Base-by-base conservation (phyloP, 257 asterid species). In the Verbascum thapsus region DNA sequence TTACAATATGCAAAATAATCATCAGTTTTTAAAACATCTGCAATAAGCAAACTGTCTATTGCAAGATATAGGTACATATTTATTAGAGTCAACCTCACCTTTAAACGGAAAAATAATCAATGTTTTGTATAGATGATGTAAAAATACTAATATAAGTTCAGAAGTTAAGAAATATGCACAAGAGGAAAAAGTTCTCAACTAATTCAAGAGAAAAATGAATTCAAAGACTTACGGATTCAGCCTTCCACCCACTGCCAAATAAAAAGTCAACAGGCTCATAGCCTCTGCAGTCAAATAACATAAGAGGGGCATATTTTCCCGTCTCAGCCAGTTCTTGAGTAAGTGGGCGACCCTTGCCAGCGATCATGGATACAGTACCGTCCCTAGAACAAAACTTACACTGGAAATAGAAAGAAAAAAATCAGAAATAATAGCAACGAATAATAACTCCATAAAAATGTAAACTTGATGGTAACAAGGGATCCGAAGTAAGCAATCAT, bases 341-440 rank as follows among this genome's bases (percentile, higher is more conserved):
- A 61, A 94, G 81, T 35, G 96, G 95, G 22, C 62, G 80, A 62
- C 99, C 98, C 38, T 68, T 81, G 58, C 98, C 95, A 16, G 83
- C 47, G 56, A 84, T 71, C 99, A 90, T 90, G 48, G 79, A 59
- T 55, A 94, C 67, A 56, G 81, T 94, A 47, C 96, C 99, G 10
- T 90, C 95, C 83, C 95, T 84, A 13, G 79, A 49, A 67, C 99
- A 94, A 73, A 94, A 87, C 84, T 94, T 90, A 52, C 99, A 94
- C 99, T 94, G 81, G 10, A 47, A 59, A 53, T 40, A 19, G 65
- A 72, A 54, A 42, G 53, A 67, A 50, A 72, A 5, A 37, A 56
- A 42, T 55, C 12, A 61, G 58, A 72, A 52, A 30, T 23, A 20
- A 32, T 26, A 44, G 48, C 23, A n/a, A 67, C 12, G 22, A 68